A percentile compares a stretch with the other conserved stretches of the same genome.
Conservation (phyloP, 768 basidiomycete species). For the Mycena venus region DNA sequence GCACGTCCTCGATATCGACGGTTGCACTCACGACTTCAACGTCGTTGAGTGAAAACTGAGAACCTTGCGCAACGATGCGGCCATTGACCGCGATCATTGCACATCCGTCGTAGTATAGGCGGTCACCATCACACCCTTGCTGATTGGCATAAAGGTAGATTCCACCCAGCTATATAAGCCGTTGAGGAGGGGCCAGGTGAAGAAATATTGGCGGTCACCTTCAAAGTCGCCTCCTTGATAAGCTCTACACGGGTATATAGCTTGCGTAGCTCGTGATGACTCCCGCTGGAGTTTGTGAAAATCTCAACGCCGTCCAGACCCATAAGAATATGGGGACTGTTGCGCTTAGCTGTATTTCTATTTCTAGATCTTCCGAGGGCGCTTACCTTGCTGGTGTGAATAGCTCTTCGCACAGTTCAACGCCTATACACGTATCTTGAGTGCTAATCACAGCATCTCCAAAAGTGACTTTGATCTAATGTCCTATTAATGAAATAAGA, state of each 20-base stretch:
- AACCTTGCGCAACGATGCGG: slow-evolving; percentile 91
- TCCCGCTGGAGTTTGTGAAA: slow-evolving; percentile 98
- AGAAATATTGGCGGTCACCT: slow-evolving; percentile 61
- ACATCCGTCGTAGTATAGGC: slow-evolving; percentile 98
- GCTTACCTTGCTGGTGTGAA: slow-evolving; percentile 96
- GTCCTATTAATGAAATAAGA: not conserved
- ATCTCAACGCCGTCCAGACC: slow-evolving; percentile 99
- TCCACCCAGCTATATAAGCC: slow-evolving; percentile 85
- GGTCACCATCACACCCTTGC: slow-evolving; percentile 98
- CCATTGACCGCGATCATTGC: slow-evolving; percentile 98
- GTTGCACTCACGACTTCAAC: slow-evolving; percentile 98
- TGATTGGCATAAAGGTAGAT: slow-evolving; percentile 99
- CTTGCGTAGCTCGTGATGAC: slow-evolving; percentile 99
- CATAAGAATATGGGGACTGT: slow-evolving; percentile 96
- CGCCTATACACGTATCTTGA: slow-evolving; percentile 94
- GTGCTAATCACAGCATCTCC: slow-evolving; percentile 97
- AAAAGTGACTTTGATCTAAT: slow-evolving; percentile 89
- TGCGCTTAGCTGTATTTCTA: not conserved
- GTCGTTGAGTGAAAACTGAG: slow-evolving; percentile 95
- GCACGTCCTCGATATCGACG: slow-evolving; percentile 96
- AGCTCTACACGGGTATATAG: slow-evolving; percentile 91
- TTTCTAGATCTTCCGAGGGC: slow-evolving; percentile 28
- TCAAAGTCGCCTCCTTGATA: slow-evolving; percentile 96
- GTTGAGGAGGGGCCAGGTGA: slow-evolving; percentile 2
- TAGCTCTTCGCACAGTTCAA: slow-evolving; percentile 97